Percentiles rank a stretch among this genome's conserved stretches.
Conservation (phyloP, 495 filamentous ascomycete species). For the Pyrenula aspistea region DNA sequence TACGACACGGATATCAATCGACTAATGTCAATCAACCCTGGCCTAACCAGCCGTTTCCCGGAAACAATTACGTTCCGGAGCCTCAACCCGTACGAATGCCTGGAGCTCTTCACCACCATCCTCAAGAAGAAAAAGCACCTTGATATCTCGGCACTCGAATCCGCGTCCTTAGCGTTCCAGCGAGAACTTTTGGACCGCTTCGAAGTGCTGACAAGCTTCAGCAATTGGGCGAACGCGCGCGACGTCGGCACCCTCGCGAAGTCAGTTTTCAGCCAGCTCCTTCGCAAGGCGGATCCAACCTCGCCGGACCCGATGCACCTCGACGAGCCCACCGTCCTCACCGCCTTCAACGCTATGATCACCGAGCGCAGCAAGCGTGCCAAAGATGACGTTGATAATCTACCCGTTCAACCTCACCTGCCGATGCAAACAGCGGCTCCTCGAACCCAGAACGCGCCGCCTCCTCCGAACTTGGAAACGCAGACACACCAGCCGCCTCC, state of each 20-base stretch:
- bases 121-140: constrained; percentile 17
- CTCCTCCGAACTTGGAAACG: background rate
- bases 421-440: background rate
- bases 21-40: constrained; percentile 44
- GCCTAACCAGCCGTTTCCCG: constrained; percentile 39
- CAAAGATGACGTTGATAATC: no score
- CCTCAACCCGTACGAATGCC: constrained; percentile 27
- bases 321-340: constrained; percentile 19
- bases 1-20: constrained; percentile 61
- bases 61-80: constrained; percentile 31
- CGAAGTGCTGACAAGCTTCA: constrained; percentile 23
- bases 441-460: background rate
- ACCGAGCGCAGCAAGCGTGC: constrained; percentile 24
- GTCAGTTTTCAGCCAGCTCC: no score
- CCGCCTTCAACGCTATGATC: constrained; percentile 30
- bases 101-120: constrained; percentile 20
- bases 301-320: no score
- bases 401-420: background rate
- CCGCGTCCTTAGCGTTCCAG: constrained; percentile 4
- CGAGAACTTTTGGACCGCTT: constrained; percentile 24
- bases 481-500: no score
- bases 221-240: constrained; percentile 58
- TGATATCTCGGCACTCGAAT: constrained; percentile 25
- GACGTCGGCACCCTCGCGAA: constrained; percentile 50
- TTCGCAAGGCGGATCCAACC: constrained; percentile 1